These are phyloP conservation scores for Sodiomyces alkalinus DNA, from an alignment of 2,329 filamentous ascomycete species.

Conservation along the genomic window DNA sequence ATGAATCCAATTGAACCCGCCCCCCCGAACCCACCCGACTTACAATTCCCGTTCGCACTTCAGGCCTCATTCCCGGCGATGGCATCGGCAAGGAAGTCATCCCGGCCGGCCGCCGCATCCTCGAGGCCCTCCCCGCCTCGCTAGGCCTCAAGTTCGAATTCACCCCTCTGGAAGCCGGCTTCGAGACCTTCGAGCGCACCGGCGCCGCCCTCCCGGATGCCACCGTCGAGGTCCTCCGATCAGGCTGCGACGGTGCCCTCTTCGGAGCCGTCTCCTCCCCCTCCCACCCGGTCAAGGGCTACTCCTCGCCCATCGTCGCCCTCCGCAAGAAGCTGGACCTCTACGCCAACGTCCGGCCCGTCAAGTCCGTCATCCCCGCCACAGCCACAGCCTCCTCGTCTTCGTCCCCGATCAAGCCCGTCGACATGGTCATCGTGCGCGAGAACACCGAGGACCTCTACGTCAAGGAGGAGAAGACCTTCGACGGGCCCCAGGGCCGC, in stretches of 20 bases:
- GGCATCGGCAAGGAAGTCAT: constrained; percentile 98
- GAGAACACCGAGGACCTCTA: constrained; percentile 99
- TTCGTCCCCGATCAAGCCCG: constrained; percentile 38
- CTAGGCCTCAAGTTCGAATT: constrained; percentile 89
- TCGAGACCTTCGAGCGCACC: constrained; percentile 81
- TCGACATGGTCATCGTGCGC: constrained; percentile 95
- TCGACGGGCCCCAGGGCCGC: constrained; percentile 55
- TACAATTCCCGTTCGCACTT: neutral
- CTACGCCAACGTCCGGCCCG: constrained; percentile 93
- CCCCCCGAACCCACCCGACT: neutral
- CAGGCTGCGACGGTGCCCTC: constrained; percentile 87
- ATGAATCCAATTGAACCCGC: neutral
- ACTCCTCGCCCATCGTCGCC: constrained; percentile 92
- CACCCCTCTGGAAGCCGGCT: constrained; percentile 82
- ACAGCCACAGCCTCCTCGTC: too few species aligned
- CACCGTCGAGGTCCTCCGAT: constrained; percentile 77
- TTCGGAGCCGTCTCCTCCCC: constrained; percentile 95
- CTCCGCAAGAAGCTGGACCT: constrained; percentile 89
- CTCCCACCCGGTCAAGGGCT: constrained; percentile 77
- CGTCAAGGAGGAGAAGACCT: constrained; percentile 90
- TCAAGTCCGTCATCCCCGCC: constrained; percentile 69
- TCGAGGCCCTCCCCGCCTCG: constrained; percentile 87
- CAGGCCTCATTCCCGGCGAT: constrained; percentile 92
- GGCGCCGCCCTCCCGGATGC: constrained; percentile 78
- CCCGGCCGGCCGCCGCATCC: constrained; percentile 76